Conservation (phyloP, 1,139 yeast species). For the Taphrina communis region DNA sequence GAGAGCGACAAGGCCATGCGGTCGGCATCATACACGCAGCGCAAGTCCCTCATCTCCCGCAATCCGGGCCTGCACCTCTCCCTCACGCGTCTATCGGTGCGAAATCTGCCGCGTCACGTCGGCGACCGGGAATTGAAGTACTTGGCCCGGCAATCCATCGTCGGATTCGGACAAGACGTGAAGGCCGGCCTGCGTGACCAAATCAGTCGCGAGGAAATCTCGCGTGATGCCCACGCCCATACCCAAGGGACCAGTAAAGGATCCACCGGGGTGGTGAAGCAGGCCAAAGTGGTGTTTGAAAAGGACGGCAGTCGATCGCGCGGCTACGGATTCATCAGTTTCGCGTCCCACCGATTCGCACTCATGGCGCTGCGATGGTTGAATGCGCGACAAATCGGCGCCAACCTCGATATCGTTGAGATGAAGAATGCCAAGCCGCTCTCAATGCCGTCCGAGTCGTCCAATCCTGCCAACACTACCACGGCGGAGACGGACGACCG, state of each 20-base stretch:
- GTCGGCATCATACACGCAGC: conserved; percentile 81
- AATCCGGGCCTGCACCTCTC: conserved; percentile 91
- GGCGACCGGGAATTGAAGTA: conserved; percentile 86
- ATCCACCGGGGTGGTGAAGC: conserved; percentile 87
- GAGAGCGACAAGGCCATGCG: conserved; percentile 82
- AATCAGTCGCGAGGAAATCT: conserved; percentile 87
- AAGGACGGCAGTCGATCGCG: conserved; percentile 84
- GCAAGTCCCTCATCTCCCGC: conserved; percentile 87
- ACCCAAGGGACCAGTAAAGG: too few relatives aligned
- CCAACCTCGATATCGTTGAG: conserved; percentile 61
- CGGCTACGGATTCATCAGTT: conserved; percentile 96
- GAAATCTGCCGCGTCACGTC: conserved; percentile 93
- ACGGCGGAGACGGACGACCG: conserved; percentile 47
- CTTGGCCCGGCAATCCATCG: conserved; percentile 91
- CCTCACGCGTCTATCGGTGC: conserved; percentile 87
- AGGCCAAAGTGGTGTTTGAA: conserved; percentile 90
- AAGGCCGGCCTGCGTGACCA: conserved; percentile 77
- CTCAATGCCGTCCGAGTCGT: conserved; percentile 48
- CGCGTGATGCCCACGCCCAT: too few relatives aligned
- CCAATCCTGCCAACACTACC: background rate
- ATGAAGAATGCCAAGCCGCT: conserved; percentile 68
- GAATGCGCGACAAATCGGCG: conserved; percentile 81
- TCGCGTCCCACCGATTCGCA: conserved; percentile 89
- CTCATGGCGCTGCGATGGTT: conserved; percentile 97
- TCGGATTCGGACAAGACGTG: conserved; percentile 92